Evolutionary conservation across 176 grass and related monocot genomes (phyloP).

Genomic region (Neostapfia colusana): DNA sequence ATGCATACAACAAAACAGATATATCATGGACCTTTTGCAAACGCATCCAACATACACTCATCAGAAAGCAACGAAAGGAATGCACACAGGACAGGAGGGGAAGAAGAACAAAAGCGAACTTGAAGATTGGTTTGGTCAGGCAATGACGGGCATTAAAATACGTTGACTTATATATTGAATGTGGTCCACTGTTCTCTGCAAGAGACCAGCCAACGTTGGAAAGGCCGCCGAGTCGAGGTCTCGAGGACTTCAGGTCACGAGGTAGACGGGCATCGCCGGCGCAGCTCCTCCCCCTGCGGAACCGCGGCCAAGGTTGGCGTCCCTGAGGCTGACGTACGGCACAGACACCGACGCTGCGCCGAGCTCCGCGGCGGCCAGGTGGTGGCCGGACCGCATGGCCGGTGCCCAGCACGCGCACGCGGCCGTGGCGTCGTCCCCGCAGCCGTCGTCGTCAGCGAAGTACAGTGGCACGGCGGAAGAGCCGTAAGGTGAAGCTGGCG

Average conservation of each 20-base stretch:
- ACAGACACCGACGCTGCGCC: slow-evolving; percentile 9
- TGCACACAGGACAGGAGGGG: no score
- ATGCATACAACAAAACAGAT: no score
- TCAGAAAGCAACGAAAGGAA: no score
- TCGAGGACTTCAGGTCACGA: slow-evolving; percentile 50
- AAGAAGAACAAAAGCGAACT: neutral
- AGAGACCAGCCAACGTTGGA: neutral
- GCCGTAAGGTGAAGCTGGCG: neutral
- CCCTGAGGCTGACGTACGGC: slow-evolving; percentile 51
- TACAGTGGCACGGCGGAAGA: slow-evolving; percentile 18
- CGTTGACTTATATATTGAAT: neutral
- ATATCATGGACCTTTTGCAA: no score
- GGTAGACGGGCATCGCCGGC: slow-evolving; percentile 58
- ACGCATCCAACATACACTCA: no score
- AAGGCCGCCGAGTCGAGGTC: no score
- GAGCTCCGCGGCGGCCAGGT: slow-evolving; percentile 46
- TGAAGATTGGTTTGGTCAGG: neutral
- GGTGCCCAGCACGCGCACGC: slow-evolving; percentile 42
- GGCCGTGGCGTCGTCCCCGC: neutral
- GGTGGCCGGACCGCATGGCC: slow-evolving; percentile 30
- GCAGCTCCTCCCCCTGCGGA: neutral
- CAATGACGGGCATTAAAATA: neutral
- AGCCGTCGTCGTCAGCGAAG: slow-evolving; percentile 10
- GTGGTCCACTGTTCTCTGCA: neutral
- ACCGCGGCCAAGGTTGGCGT: neutral